A percentile compares a stretch with the other conserved stretches of the same genome.
Evolutionary conservation across 139 green algal species (phyloP).

Genomic region (Chlorella sp.): DNA sequence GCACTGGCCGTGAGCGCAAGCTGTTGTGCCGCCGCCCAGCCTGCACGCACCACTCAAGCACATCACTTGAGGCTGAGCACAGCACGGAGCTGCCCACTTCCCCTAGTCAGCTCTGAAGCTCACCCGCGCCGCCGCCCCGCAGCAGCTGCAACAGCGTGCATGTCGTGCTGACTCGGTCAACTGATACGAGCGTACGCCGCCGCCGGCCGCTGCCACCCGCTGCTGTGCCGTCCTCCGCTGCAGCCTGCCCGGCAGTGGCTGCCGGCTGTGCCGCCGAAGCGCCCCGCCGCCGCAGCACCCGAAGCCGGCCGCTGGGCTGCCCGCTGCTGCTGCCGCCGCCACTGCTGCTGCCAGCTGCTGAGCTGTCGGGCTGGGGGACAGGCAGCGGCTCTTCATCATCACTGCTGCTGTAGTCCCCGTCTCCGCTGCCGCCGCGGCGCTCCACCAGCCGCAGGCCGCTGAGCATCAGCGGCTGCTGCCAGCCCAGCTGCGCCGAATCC

Average conservation of each 20-base stretch:
- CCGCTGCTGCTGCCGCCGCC: neutral
- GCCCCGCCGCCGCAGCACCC: neutral
- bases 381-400: neutral
- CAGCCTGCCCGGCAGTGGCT: no score
- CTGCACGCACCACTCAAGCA: neutral
- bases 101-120: no score
- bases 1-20: no score
- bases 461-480: conserved; percentile 9
- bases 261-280: no score
- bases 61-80: no score
- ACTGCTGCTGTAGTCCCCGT: neutral
- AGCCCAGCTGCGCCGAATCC: neutral
- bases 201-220: neutral
- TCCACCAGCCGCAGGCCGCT: neutral
- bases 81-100: no score
- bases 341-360: neutral
- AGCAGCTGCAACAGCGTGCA: conserved; percentile 12
- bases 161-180: neutral
- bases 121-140: neutral
- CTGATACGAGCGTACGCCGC: neutral
- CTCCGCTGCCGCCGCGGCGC: conserved; percentile 9
- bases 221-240: neutral
- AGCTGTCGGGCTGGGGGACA: no score
- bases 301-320: neutral
- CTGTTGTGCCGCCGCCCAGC: neutral